These are phyloP conservation scores for Malus sieversii DNA, from an alignment of 306 rosid genomes.

Conservation along the genomic window DNA sequence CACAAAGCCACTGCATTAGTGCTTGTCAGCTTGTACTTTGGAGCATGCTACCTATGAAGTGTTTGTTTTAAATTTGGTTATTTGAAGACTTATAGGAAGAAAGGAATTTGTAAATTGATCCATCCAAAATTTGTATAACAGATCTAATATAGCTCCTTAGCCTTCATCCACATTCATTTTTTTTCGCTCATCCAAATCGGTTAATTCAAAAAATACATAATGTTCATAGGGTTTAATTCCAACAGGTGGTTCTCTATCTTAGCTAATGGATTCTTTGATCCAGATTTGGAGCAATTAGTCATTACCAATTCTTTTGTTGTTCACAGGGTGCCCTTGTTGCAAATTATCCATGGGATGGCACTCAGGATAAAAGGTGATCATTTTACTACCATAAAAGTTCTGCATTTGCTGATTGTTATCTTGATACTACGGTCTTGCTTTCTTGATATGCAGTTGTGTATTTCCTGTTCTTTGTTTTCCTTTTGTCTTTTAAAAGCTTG, in stretches of 20 bases:
- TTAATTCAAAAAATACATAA: background rate
- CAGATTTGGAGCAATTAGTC: constrained; percentile 4
- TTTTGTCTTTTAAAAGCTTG: background rate
- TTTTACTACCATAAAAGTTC: background rate
- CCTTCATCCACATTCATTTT: background rate
- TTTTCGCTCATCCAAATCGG: constrained; percentile 11
- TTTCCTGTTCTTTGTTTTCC: background rate
- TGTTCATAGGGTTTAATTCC: constrained; percentile 1
- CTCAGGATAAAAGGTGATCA: constrained; percentile 61
- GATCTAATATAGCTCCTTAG: background rate
- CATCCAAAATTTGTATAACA: background rate
- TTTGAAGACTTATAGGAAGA: background rate
- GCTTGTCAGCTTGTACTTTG: background rate
- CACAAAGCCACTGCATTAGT: background rate
- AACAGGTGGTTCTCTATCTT: constrained; percentile 1
- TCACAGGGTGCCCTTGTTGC: constrained; percentile 94
- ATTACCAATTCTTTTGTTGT: constrained; percentile 8
- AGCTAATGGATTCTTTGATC: background rate
- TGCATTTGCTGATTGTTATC: background rate
- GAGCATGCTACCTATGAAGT: background rate
- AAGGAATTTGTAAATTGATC: too few species aligned
- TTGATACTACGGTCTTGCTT: background rate
- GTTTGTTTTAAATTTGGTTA: background rate
- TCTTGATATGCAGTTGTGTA: background rate
- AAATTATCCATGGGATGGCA: constrained; percentile 97